These are phyloP conservation scores for Aspergillus sp. DNA, from an alignment of 2,329 filamentous ascomycete species.

Conservation along the genomic window DNA sequence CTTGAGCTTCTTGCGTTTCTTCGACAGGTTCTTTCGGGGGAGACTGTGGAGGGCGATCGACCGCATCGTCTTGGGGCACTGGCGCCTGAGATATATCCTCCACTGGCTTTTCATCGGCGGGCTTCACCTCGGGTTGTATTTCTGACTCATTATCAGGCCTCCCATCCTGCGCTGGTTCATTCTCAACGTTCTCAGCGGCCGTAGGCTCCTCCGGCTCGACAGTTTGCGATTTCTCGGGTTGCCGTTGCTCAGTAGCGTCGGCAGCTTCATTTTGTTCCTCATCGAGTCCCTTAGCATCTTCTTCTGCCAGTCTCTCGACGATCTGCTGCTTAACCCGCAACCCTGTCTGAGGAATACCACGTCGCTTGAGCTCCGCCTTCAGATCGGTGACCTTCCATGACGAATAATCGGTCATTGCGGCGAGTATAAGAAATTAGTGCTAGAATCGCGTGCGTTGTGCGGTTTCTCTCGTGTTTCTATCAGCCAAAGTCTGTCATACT, in stretches of 20 bases:
- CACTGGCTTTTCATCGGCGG: conserved; percentile 17
- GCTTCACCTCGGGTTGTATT: conserved; percentile 17
- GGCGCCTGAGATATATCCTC: conserved; percentile 3
- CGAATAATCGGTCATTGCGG: conserved; percentile 57
- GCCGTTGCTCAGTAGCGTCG: conserved; percentile 21
- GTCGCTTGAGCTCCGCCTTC: conserved; percentile 73
- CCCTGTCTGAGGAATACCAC: conserved; percentile 70
- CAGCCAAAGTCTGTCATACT: conserved; percentile 19
- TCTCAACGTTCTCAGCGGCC: neutral
- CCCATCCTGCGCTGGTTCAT: conserved; percentile 16
- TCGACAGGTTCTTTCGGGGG: conserved; percentile 1
- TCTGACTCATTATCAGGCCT: conserved; percentile 4
- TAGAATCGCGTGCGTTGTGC: conserved; percentile 7
- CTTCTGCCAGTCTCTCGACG: conserved; percentile 64
- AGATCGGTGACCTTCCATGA: conserved; percentile 75
- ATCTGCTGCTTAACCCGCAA: conserved; percentile 70
- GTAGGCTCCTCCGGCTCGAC: conserved; percentile 20
- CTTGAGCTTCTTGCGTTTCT: neutral
- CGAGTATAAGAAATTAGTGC: neutral
- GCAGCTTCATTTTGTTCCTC: conserved; percentile 32
- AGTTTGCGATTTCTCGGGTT: conserved; percentile 22
- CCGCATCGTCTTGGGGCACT: conserved; percentile 5
- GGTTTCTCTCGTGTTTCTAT: neutral
- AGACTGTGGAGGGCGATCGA: conserved; percentile 9
- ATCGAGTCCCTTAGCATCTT: conserved; percentile 41